Conservation (phyloP, 805 yeast genomes). For the Candida awuae region DNA sequence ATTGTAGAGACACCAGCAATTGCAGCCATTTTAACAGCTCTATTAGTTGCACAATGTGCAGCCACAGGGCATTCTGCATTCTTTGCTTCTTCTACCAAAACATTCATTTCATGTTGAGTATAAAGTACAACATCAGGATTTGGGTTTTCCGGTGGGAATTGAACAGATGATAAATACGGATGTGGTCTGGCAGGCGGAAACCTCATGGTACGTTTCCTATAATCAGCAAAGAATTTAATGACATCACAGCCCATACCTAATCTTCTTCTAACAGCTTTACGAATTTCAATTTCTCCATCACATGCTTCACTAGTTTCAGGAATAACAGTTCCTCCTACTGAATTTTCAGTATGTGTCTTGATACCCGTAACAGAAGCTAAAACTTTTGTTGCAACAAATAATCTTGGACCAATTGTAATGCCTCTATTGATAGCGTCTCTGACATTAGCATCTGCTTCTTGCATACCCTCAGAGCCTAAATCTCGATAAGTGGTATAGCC, state of each 20-base stretch:
- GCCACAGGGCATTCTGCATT: constrained; percentile 24
- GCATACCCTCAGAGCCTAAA: constrained; percentile 24
- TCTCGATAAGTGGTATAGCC: constrained; percentile 27
- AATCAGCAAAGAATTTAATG: constrained; percentile 24
- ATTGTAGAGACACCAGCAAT: constrained; percentile 22
- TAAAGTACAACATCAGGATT: constrained; percentile 24
- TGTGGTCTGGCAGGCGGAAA: constrained; percentile 23
- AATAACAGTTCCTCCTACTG: constrained; percentile 19
- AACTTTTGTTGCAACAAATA: constrained; percentile 24
- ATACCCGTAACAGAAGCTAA: constrained; percentile 20
- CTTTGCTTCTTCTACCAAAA: constrained; percentile 20
- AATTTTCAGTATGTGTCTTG: constrained; percentile 21
- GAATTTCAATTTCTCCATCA: constrained; percentile 22
- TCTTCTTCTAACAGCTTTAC: constrained; percentile 23
- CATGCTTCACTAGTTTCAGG: constrained; percentile 22
- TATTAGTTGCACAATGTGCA: constrained; percentile 24
- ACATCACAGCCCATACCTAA: constrained; percentile 24
- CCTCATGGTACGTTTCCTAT: constrained; percentile 23
- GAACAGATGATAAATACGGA: constrained; percentile 22
- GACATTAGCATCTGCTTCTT: constrained; percentile 24
- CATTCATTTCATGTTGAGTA: constrained; percentile 24
- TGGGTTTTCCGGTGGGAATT: constrained; percentile 22
- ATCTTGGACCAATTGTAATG: constrained; percentile 21
- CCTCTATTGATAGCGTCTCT: constrained; percentile 25
- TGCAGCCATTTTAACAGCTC: constrained; percentile 23